These are phyloP conservation scores for Pichia eremophila DNA, from an alignment of 805 yeast species.

Conservation along the genomic window DNA sequence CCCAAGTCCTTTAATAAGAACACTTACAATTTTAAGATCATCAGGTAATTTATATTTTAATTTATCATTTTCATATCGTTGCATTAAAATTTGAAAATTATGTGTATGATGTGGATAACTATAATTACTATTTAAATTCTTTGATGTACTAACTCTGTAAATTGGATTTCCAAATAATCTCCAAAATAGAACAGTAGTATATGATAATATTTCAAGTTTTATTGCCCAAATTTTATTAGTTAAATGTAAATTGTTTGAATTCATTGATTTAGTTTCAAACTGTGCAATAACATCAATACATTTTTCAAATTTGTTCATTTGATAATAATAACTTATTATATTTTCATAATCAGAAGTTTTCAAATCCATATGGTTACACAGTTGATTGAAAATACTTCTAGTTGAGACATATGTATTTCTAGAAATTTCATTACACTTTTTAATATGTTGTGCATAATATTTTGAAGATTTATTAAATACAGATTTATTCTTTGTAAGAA, in stretches of 20 bases:
- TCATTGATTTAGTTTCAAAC: conserved; percentile 11
- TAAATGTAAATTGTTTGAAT: conserved; percentile 5
- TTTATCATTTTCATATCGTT: conserved; percentile 4
- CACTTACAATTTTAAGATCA: not conserved
- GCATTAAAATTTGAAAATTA: conserved; percentile 3
- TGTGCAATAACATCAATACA: conserved; percentile 16
- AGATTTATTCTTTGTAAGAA: conserved; percentile 1
- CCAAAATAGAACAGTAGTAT: conserved; percentile 20
- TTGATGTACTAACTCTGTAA: not conserved
- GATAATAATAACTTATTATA: conserved; percentile 15
- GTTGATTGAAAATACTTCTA: not conserved
- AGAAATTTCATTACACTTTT: not conserved
- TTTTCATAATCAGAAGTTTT: conserved; percentile 19
- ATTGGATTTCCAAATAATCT: conserved; percentile 11
- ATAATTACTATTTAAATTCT: not conserved
- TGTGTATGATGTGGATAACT: conserved; percentile 4
- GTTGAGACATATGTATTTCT: not conserved
- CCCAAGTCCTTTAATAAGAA: conserved; percentile 15
- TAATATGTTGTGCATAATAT: not conserved
- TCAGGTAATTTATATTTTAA: not conserved
- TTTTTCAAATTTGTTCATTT: conserved; percentile 10
- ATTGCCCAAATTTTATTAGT: conserved; percentile 19
- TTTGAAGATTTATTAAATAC: not conserved
- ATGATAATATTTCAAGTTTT: conserved; percentile 18
- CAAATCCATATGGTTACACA: not conserved